phyloP scores from a whole-genome alignment of 305 asterid genomes.

The Fraxinus nigra region DNA sequence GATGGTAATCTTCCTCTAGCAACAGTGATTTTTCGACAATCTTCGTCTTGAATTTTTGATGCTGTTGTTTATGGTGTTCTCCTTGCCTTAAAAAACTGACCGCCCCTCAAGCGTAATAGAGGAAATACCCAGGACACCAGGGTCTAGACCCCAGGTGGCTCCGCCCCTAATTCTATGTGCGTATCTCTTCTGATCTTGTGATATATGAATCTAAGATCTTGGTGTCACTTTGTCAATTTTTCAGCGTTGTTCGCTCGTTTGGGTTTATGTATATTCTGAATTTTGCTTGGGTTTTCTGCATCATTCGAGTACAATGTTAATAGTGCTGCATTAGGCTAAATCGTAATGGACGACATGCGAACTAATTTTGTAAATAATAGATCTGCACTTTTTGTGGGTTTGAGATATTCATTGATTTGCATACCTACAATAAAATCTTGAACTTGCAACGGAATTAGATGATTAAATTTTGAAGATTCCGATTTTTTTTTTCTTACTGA shows the following conservation, averaged over 20 bases:
- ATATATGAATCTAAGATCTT: background rate
- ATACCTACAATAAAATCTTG: background rate
- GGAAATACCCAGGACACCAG: background rate
- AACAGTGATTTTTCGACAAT: background rate
- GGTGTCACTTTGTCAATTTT: background rate
- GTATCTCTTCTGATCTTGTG: background rate
- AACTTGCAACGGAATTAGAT: background rate
- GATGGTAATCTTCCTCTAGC: background rate
- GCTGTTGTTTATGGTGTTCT: background rate
- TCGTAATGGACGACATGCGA: slow-evolving; percentile 29
- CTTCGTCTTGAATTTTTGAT: background rate
- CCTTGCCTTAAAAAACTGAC: background rate
- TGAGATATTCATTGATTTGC: slow-evolving; percentile 19
- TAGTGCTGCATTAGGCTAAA: background rate
- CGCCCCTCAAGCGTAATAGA: background rate
- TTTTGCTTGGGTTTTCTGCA: slow-evolving; percentile 15
- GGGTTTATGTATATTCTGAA: background rate
- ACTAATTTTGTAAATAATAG: slow-evolving; percentile 16
- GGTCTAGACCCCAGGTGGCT: background rate
- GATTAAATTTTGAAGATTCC: background rate
- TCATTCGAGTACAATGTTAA: slow-evolving; percentile 16
- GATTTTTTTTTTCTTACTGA: background rate
- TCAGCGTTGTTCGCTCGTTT: background rate
- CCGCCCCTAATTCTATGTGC: background rate
- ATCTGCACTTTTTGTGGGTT: slow-evolving; percentile 23